Evolutionary conservation across 371 early-diverging fungal genomes (phyloP), one percentile per base, ranked within the genome.

Genomic region (Apophysomyces variabilis): DNA sequence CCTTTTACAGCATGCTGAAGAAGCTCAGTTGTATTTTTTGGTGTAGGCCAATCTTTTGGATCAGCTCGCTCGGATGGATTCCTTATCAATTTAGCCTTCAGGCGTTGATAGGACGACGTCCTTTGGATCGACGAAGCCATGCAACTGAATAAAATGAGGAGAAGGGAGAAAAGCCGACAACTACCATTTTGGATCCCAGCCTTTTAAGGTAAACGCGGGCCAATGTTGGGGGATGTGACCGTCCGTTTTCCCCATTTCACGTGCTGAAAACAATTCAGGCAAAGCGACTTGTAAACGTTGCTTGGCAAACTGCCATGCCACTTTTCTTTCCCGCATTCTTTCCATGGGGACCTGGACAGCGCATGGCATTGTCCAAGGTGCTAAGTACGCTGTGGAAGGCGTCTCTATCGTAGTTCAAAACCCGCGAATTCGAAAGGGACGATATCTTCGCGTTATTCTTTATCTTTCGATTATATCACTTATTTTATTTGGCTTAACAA

Each of bases 381-480:
- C 69, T 0, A 46, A 68, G n/a, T 73, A 85, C 58, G 88, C 86
- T 4, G 56, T 83, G 5, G 64, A 82, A 61, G 88, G 88, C 8
- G 79, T 83, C 45, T 46, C 57, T 6, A 65, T 84, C 36, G 85
- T 83, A 1, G 37, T 82, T 35, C 70, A 78, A 18, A 86, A 88
- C 64, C 88, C 88, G 0, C 66, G 76, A 32, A 74, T 88, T 58
- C 71, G 78, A 38, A 76, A 80, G 50, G 75, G 80, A 64, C 78
- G 77, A 0, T 73, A 81, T 61, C 64, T 86, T n/a, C 80, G 79
- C 16, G 70, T 85, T 9, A 72, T 88, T 38, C 56, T 81, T 4
- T 85, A 82, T 66, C 77, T 86, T 1, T 73, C 82, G 12, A 61
- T 78, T 35, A 66, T 83, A 7, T 84, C 88, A 3, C 75, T 85